These are phyloP conservation scores for Ammopiptanthus mongolicus DNA, from an alignment of 306 rosid genomes.

Conservation along the genomic window DNA sequence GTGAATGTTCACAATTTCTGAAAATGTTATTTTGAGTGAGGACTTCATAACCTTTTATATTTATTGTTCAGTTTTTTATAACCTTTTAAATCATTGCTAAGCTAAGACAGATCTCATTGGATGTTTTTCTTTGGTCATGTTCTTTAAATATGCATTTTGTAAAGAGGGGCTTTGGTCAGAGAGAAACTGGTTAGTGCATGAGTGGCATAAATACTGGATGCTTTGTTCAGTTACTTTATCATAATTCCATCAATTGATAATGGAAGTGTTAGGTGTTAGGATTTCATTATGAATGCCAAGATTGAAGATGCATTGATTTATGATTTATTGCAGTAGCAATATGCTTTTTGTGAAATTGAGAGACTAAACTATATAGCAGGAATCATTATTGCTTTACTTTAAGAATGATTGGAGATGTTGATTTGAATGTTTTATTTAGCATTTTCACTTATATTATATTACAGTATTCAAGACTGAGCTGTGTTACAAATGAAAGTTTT, in stretches of 20 bases:
- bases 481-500: neutral
- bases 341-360: neutral
- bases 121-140: neutral
- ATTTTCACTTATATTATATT: neutral
- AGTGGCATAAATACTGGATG: neutral
- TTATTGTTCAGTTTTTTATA: neutral
- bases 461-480: neutral
- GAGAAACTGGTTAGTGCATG: neutral
- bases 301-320: neutral
- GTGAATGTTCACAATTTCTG: neutral
- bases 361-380: neutral
- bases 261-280: neutral
- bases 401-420: neutral
- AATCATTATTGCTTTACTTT: neutral
- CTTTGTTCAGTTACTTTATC: neutral
- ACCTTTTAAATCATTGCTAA: neutral
- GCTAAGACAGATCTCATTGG: neutral
- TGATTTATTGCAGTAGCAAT: neutral
- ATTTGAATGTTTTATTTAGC: too few relatives aligned
- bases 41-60: neutral
- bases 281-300: neutral
- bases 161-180: neutral
- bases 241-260: neutral
- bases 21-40: neutral
- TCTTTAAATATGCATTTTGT: neutral